Conservation (phyloP, 495 filamentous ascomycete species). For the Trichoderma erinaceum region DNA sequence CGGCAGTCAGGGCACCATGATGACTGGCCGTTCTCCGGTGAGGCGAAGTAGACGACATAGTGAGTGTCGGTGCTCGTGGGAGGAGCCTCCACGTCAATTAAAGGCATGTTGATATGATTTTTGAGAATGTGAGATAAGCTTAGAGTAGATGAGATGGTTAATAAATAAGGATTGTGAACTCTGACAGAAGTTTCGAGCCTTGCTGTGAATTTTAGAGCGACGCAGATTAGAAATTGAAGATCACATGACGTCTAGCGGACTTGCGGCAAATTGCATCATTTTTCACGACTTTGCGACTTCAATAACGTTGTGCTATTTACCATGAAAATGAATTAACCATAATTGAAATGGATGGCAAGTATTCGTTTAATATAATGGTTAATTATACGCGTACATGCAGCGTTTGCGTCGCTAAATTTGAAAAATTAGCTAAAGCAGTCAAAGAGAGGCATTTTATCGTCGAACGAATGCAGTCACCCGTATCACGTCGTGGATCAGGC, state of each 20-base stretch:
- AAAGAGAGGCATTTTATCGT: too few species aligned
- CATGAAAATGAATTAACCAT: too few species aligned
- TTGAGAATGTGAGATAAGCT: background rate
- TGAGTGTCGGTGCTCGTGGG: background rate
- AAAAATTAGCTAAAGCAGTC: too few species aligned
- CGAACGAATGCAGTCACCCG: too few species aligned
- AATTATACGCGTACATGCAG: too few species aligned
- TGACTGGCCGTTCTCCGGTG: background rate
- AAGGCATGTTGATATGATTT: background rate
- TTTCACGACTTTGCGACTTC: slow-evolving; percentile 3
- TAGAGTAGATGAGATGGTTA: background rate
- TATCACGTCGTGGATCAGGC: too few species aligned
- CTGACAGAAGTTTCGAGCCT: background rate
- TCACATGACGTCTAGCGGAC: background rate
- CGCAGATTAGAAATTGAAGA: background rate
- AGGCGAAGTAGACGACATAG: slow-evolving; percentile 9
- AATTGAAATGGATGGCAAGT: too few species aligned
- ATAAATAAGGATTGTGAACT: background rate
- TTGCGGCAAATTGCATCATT: background rate
- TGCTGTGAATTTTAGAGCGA: background rate
- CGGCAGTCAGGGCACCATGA: slow-evolving; percentile 7
- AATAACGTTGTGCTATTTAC: background rate
- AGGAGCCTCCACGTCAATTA: background rate
- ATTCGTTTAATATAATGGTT: too few species aligned
- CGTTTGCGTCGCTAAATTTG: too few species aligned